Percentiles rank a stretch among this genome's conserved stretches.
These are phyloP conservation scores for Colletotrichum lindemuthianum DNA, from an alignment of 2,329 filamentous ascomycete genomes.

Conservation along the genomic window DNA sequence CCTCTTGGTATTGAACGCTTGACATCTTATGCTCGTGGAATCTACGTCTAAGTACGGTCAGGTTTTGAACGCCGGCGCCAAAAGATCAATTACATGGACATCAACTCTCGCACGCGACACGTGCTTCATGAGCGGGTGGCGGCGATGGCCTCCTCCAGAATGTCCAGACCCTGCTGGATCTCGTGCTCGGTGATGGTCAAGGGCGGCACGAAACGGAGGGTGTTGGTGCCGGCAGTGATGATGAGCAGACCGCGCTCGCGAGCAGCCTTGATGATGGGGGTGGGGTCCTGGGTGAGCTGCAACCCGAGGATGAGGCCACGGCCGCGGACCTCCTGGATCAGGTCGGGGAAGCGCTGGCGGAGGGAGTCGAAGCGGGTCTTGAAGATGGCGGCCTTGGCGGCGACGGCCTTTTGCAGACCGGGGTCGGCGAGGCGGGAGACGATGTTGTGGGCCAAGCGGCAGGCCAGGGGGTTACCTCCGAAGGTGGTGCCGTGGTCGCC, in stretches of 20 bases:
- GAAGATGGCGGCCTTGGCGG: conserved; percentile 69
- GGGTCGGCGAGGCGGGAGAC: conserved; percentile 79
- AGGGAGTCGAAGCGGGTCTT: conserved; percentile 58
- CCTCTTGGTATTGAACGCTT: conserved; percentile 2
- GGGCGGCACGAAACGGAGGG: conserved; percentile 89
- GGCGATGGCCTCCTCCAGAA: conserved; percentile 75
- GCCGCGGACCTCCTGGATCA: conserved; percentile 83
- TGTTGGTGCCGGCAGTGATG: conserved; percentile 94
- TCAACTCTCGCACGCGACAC: not conserved
- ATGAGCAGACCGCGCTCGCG: conserved; percentile 87
- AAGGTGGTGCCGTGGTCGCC: conserved; percentile 96
- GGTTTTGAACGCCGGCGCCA: conserved; percentile 30
- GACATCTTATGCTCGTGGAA: conserved; percentile 10
- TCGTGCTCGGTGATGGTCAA: conserved; percentile 83
- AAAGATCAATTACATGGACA: conserved; percentile 24
- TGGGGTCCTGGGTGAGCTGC: conserved; percentile 80
- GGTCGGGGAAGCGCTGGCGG: conserved; percentile 65
- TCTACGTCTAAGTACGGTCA: conserved; percentile 26
- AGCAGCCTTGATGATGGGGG: conserved; percentile 82
- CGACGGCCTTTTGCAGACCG: conserved; percentile 75
- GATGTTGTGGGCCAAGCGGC: conserved; percentile 86
- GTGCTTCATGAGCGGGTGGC: conserved; percentile 47
- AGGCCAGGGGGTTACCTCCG: conserved; percentile 89
- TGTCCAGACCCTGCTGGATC: conserved; percentile 80
- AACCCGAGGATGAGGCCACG: conserved; percentile 87